Evolutionary conservation across 2,329 filamentous ascomycete genomes (phyloP), one percentile per base, ranked within the genome.

Genomic region (Decorospora gaudefroyi): DNA sequence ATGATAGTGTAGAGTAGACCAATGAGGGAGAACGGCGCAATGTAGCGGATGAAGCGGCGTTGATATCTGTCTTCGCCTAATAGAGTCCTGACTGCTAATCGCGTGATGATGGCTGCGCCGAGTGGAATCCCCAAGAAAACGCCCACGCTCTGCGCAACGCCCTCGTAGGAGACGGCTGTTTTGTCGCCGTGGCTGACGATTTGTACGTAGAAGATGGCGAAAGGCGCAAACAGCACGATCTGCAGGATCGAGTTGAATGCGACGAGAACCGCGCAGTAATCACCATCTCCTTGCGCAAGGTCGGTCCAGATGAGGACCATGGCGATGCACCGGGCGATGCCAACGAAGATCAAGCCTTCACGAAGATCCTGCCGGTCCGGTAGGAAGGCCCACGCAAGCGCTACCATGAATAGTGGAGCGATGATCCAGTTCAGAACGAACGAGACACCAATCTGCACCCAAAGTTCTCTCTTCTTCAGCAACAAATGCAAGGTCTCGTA

Each of bases 231-330:
- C 3, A 76, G 61, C 5, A 77, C 72, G 37, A 77, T 76, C 55
- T 77, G 74, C 37, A 77, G 50, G 4, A 77, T 68, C 13, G 70
- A 74, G 52, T 78, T 77, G 55, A 76, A 69, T 1, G 74, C 75
- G 4, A 77, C 75, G 3, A 77, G 70, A 1, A 78, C 71, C 10
- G 89, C 90, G 67, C 89, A 95, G 69, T 95, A 95, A 56, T 95
- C 86, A 4, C 70, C 74, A 53, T 95, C 86, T 4, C 90, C 90
- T 1, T 84, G 84, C 0, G 90, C 88, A 0, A 90, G 74, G 4
- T 81, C 82, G 0, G 83, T 93, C 90, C 88, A 95, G 48, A 95
- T 86, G 4, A 88, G 71, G 2, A 86, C 88, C 90, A 95, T 95
- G 21, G 89, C 90, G 51, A 95, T 95, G 59, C 90, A 96, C 38